phyloP scores from a whole-genome alignment of 2,329 filamentous ascomycete species.

The Microdochium nivale region DNA sequence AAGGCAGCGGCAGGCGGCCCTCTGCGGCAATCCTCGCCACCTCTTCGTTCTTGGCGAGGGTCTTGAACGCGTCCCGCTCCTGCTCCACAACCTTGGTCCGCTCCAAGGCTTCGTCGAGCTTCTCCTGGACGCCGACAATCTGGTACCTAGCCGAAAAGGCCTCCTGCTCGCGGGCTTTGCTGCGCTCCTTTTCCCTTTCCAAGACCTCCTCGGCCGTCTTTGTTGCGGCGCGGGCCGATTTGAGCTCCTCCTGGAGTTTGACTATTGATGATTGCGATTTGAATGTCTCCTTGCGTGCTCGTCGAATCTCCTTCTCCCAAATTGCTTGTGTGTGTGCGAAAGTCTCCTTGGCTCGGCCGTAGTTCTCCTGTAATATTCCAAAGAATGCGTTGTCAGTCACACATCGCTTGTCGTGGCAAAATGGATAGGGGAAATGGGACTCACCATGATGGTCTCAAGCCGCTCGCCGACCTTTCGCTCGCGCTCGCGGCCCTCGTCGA shows the following conservation, averaged over 20 bases:
- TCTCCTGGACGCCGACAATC: conserved; percentile 56
- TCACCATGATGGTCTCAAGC: conserved; percentile 61
- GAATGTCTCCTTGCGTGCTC: conserved; percentile 64
- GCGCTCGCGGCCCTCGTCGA: conserved; percentile 57
- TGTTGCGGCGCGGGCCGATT: conserved; percentile 45
- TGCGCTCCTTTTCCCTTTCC: conserved; percentile 54
- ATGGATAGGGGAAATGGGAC: conserved; percentile 14
- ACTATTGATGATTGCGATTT: conserved; percentile 62
- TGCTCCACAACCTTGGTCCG: conserved; percentile 59
- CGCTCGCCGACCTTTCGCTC: conserved; percentile 60
- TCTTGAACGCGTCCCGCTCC: conserved; percentile 67
- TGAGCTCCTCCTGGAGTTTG: conserved; percentile 67
- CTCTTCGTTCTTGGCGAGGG: conserved; percentile 64
- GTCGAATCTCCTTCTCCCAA: conserved; percentile 68
- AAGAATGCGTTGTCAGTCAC: conserved; percentile 5
- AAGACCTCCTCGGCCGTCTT: conserved; percentile 51
- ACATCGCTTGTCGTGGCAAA: background rate
- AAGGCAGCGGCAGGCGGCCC: conserved; percentile 58
- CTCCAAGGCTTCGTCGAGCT: conserved; percentile 55
- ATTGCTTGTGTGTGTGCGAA: conserved; percentile 56
- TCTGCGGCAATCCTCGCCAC: conserved; percentile 65
- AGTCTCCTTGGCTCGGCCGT: conserved; percentile 61
- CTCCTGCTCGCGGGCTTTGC: conserved; percentile 56
- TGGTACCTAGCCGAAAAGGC: conserved; percentile 60
- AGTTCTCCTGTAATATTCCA: conserved; percentile 48